Conservation (phyloP, 1,284 basidiomycete species). For the Apiotrichum siamense region DNA sequence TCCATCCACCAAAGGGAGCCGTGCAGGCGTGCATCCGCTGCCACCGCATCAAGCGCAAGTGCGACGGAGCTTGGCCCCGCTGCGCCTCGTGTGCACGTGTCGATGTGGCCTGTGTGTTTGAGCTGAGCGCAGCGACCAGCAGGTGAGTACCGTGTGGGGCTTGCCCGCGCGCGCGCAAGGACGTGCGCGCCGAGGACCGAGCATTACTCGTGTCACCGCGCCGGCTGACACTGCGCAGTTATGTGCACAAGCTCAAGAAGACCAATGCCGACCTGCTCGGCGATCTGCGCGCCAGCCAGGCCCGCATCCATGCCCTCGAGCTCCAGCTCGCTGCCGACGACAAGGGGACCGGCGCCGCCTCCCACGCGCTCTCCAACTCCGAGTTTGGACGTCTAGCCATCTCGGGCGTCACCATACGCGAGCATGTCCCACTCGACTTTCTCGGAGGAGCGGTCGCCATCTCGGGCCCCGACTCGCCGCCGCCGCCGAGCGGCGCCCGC, state of each 20-base stretch:
- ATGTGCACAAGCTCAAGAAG: slow-evolving; percentile 30
- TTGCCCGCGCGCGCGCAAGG: no score
- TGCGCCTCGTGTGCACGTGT: slow-evolving; percentile 37
- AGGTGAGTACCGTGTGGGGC: slow-evolving; percentile 21
- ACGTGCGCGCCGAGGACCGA: neutral
- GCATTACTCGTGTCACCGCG: no score
- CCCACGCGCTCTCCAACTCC: neutral
- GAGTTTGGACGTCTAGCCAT: slow-evolving; percentile 13
- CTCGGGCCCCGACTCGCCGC: neutral
- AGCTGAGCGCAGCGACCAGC: slow-evolving; percentile 36
- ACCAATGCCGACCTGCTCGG: slow-evolving; percentile 21
- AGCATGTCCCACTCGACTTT: slow-evolving; percentile 3
- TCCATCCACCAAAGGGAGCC: slow-evolving; percentile 33
- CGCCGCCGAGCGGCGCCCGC: neutral
- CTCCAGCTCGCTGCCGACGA: slow-evolving; percentile 13
- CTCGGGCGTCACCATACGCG: neutral
- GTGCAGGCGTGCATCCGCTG: slow-evolving; percentile 42
- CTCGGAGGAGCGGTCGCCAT: neutral
- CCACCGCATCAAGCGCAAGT: slow-evolving; percentile 43
- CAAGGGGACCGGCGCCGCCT: neutral
- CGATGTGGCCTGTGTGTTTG: slow-evolving; percentile 40
- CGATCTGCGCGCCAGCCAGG: slow-evolving; percentile 26
- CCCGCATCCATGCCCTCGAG: slow-evolving; percentile 33
- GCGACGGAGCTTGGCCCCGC: slow-evolving; percentile 35
- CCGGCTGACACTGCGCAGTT: slow-evolving; percentile 16